These are phyloP conservation scores for Fusarium sp. DNA, from an alignment of 2,329 filamentous ascomycete species.

Conservation along the genomic window DNA sequence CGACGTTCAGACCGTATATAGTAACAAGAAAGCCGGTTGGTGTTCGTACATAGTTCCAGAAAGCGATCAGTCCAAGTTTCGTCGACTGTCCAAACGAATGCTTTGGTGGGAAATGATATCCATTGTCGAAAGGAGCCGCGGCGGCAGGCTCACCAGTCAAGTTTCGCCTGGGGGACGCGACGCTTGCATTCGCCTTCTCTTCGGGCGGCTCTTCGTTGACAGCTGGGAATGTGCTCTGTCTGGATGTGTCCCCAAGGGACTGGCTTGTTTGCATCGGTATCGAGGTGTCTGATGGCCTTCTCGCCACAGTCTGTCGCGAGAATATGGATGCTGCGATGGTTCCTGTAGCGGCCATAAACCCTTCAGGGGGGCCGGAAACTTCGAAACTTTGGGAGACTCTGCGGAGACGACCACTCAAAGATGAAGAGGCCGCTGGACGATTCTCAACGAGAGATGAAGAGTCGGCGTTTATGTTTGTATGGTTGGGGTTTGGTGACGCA, in stretches of 20 bases:
- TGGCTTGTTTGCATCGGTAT: constrained; percentile 24
- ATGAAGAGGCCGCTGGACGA: constrained; percentile 45
- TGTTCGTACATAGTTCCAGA: constrained; percentile 79
- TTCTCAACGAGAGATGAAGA: constrained; percentile 24
- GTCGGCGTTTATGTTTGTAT: constrained; percentile 6
- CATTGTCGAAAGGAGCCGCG: constrained; percentile 64
- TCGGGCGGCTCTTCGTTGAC: constrained; percentile 35
- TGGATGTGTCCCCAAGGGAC: constrained; percentile 38
- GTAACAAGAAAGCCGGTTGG: constrained; percentile 80
- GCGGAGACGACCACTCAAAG: constrained; percentile 46
- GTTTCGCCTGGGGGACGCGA: constrained; percentile 7
- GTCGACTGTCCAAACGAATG: constrained; percentile 69
- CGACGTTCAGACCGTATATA: constrained; percentile 82
- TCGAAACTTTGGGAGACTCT: constrained; percentile 52
- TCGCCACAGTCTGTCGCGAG: constrained; percentile 36
- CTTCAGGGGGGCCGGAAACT: constrained; percentile 57
- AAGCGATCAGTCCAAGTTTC: constrained; percentile 65
- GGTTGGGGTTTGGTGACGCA: constrained; percentile 29
- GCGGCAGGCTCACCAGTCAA: constrained; percentile 39
- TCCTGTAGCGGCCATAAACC: constrained; percentile 60
- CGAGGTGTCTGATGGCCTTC: constrained; percentile 28
- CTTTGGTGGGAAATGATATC: constrained; percentile 72
- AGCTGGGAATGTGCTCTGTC: constrained; percentile 31
- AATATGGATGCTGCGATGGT: constrained; percentile 55
- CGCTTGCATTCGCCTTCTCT: constrained; percentile 6